Evolutionary conservation across 208 protist species (phyloP).

Genomic region (Dictyostelium gargantuum): DNA sequence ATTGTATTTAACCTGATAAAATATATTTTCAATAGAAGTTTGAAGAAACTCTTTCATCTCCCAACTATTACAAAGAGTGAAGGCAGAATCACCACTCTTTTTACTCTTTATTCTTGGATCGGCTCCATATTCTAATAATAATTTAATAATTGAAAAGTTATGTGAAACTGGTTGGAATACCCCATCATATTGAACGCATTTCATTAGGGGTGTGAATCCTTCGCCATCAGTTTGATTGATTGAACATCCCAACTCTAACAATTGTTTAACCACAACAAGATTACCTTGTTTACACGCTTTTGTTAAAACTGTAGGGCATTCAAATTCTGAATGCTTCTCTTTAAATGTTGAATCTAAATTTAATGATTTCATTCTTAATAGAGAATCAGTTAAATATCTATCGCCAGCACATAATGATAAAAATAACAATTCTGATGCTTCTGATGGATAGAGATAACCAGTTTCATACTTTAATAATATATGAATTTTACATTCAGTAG

Average conservation of each 20-base stretch:
- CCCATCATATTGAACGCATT: constrained; percentile 41
- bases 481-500: not conserved
- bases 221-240: not conserved
- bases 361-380: not conserved
- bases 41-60: not conserved
- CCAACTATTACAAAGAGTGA: constrained; percentile 20
- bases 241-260: constrained; percentile 23
- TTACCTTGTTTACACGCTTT: constrained; percentile 56
- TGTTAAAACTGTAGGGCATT: not conserved
- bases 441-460: not conserved
- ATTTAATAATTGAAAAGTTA: not conserved
- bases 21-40: not conserved
- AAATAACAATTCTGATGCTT: constrained; percentile 37
- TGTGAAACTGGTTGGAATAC: constrained; percentile 21
- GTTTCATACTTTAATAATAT: constrained; percentile 33
- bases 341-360: constrained; percentile 3
- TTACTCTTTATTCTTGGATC: constrained; percentile 21
- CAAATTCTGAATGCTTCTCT: constrained; percentile 6
- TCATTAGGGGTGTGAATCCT: constrained; percentile 36
- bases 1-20: not conserved
- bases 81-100: not conserved
- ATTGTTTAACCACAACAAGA: not conserved
- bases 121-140: constrained; percentile 39
- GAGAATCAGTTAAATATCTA: not conserved
- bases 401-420: constrained; percentile 10